A percentile compares a stretch with the other conserved stretches of the same genome.
Evolutionary conservation across 2,329 filamentous ascomycete genomes (phyloP).

Genomic region (Aureobasidium sp.): DNA sequence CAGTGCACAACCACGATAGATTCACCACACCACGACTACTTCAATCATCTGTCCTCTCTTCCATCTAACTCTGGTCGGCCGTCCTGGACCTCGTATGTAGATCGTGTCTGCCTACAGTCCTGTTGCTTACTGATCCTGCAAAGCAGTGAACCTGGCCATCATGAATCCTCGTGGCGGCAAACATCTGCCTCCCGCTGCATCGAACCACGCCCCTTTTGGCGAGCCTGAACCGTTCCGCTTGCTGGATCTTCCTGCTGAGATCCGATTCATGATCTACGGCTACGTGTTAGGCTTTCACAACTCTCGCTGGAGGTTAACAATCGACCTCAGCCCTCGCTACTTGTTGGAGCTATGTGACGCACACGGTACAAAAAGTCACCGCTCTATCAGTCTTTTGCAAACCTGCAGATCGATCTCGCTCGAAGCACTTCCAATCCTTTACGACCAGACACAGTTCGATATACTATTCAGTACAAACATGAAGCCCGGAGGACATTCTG

Average conservation of each 20-base stretch:
- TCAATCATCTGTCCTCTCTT: background rate
- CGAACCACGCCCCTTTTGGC: background rate
- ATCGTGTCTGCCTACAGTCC: background rate
- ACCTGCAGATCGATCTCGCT: background rate
- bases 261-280: background rate
- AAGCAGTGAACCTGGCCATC: background rate
- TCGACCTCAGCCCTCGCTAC: no score
- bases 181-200: background rate
- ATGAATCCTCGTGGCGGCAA: background rate
- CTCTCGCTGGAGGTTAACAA: no score
- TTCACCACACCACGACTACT: background rate
- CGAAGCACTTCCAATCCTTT: background rate
- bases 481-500: no score
- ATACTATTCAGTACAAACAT: no score
- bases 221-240: background rate
- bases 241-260: background rate
- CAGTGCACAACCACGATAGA: background rate
- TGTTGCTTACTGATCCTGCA: background rate
- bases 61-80: background rate
- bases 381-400: background rate
- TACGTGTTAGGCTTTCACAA: no score
- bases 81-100: background rate
- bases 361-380: no score
- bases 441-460: no score
- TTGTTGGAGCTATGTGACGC: no score